Evolutionary conservation across 257 asterid species (phyloP).

Genomic region (Solanum habrochaites): DNA sequence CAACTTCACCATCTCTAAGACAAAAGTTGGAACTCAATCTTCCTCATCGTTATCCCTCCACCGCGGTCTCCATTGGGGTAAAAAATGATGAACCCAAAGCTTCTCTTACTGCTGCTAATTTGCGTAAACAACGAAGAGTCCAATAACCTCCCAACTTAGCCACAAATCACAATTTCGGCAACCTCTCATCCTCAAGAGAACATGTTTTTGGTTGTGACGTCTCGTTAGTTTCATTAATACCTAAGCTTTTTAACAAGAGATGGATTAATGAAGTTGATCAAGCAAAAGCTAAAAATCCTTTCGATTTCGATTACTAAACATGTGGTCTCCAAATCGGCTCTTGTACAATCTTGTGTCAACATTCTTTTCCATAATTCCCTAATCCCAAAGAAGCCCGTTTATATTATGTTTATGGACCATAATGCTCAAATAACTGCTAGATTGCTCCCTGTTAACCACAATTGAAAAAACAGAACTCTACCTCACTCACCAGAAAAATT

Average conservation of each 20-base stretch:
- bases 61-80: too few species aligned
- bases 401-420: too few species aligned
- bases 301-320: conserved; percentile 17
- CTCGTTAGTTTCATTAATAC: background rate
- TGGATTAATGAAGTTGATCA: background rate
- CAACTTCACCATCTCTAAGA: too few species aligned
- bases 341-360: too few species aligned
- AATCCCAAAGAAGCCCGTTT: conserved; percentile 44
- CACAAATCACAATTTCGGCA: background rate
- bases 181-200: background rate
- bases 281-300: background rate
- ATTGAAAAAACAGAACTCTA: conserved; percentile 24
- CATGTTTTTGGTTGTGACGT: background rate
- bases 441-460: conserved; percentile 68
- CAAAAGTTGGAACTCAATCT: too few species aligned
- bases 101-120: too few species aligned
- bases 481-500: background rate
- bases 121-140: too few species aligned
- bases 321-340: conserved; percentile 57
- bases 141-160: too few species aligned
- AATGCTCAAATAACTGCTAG: conserved; percentile 25
- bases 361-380: conserved; percentile 65
- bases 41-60: too few species aligned
- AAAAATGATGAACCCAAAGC: too few species aligned
- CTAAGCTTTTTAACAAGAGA: background rate